Conservation (phyloP, 495 filamentous ascomycete genomes). For the Xylaria intraflava region DNA sequence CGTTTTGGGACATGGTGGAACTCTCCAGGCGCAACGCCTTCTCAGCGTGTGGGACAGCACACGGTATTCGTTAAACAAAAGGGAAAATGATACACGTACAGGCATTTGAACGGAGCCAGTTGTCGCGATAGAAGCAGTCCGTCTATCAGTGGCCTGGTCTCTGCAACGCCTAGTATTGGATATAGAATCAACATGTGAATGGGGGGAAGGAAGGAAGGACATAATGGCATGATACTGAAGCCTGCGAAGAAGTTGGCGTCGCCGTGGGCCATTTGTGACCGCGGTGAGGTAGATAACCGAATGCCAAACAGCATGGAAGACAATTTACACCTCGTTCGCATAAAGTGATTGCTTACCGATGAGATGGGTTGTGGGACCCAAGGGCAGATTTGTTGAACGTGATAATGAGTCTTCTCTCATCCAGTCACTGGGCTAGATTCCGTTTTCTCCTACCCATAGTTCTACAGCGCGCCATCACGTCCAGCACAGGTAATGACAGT, state of each 20-base stretch:
- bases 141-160: not conserved
- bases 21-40: constrained; percentile 17
- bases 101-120: not conserved
- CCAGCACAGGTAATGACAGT: too few species aligned
- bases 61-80: constrained; percentile 17
- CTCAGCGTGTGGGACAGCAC: constrained; percentile 16
- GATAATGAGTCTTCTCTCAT: too few species aligned
- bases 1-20: constrained; percentile 19
- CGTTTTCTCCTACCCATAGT: too few species aligned
- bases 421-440: too few species aligned
- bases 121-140: constrained; percentile 4
- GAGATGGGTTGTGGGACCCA: too few species aligned
- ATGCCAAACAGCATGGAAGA: not conserved
- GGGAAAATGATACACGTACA: constrained; percentile 3
- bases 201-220: not conserved
- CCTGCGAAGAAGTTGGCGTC: not conserved
- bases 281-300: not conserved
- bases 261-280: not conserved
- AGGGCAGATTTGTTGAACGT: too few species aligned
- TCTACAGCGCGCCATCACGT: too few species aligned
- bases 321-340: not conserved
- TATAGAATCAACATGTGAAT: not conserved
- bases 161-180: not conserved
- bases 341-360: not conserved
- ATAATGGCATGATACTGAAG: constrained; percentile 2